Base-by-base conservation (phyloP, 352 stramenopile species). In the Phytopythium mirpurense region DNA sequence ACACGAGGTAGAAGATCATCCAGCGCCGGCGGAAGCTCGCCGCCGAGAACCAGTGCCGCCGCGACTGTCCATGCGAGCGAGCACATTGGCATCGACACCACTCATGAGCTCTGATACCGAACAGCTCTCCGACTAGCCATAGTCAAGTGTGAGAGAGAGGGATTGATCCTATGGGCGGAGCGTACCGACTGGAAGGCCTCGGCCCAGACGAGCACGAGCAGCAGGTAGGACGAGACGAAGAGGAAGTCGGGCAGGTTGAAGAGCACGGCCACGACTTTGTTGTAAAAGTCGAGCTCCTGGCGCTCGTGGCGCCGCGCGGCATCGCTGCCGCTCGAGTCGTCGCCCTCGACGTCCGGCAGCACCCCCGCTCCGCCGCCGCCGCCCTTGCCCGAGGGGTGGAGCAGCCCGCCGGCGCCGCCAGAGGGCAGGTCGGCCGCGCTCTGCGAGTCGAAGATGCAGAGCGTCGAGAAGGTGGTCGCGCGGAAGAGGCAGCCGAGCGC, bases 211-310 rank as follows among this genome's bases (percentile, higher is more conserved):
- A 97, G 60, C 41, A 95, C 84, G n/a, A 97, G 65, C 54, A 97
- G 63, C 43, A 95, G 64, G 62, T 96, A 97, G 8, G 86, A 94
- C 44, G 84, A 95, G 40, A 97, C 81, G 49, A 93, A 95, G 18
- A 95, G 68, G 56, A 95, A 97, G 57, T 97, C 89, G n/a, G 89
- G 89, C 45, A 97, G 56, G 54, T 97, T 94, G 68, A 97, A 97
- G 7, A 97, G 74, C 62, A 96, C 83, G 6, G 83, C 83, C 44
- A 94, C 83, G 23, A 94, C 83, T 61, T 94, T 92, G 76, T 94
- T 94, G 79, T 94, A 94, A 37, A 94, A 94, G 45, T 91, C 78
- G 7, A 94, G 70, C 57, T 94, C 83, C 10, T 68, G 65, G 54
- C 86, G 65, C n/a, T 66, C 56, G 10, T 65, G 58, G 44, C 62